Conservation (phyloP, 2,329 filamentous ascomycete genomes). For the Hymenoscyphus infarciens region DNA sequence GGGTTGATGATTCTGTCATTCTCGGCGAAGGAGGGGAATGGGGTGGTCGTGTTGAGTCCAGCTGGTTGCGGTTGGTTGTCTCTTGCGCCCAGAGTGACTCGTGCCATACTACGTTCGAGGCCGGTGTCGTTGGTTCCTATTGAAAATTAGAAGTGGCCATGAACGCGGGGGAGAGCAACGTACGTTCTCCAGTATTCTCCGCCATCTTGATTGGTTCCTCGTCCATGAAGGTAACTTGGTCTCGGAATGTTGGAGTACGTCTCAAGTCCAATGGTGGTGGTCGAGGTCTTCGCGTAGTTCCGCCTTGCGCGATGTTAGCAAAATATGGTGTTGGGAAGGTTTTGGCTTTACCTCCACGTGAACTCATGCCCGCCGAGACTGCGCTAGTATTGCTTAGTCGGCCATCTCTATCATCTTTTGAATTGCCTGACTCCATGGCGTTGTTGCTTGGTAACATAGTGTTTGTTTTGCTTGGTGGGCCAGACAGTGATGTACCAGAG, state of each 20-base stretch:
- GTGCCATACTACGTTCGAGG: background rate
- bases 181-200: background rate
- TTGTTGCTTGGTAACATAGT: background rate
- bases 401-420: background rate
- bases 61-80: background rate
- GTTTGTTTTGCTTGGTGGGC: background rate
- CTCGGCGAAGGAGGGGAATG: background rate
- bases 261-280: background rate
- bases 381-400: background rate
- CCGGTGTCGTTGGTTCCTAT: background rate
- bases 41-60: background rate
- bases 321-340: background rate
- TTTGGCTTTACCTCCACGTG: background rate
- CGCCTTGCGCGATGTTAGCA: background rate
- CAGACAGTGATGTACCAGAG: background rate
- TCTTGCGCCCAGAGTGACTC: background rate
- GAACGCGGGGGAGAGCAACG: background rate
- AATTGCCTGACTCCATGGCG: background rate
- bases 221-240: background rate
- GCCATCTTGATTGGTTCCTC: background rate
- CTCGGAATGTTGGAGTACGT: background rate
- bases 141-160: background rate
- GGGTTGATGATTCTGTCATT: background rate
- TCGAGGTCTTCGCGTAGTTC: background rate
- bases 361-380: background rate